Evolutionary conservation across 2,329 filamentous ascomycete genomes (phyloP).

Genomic region (Diplodia scrobiculata): DNA sequence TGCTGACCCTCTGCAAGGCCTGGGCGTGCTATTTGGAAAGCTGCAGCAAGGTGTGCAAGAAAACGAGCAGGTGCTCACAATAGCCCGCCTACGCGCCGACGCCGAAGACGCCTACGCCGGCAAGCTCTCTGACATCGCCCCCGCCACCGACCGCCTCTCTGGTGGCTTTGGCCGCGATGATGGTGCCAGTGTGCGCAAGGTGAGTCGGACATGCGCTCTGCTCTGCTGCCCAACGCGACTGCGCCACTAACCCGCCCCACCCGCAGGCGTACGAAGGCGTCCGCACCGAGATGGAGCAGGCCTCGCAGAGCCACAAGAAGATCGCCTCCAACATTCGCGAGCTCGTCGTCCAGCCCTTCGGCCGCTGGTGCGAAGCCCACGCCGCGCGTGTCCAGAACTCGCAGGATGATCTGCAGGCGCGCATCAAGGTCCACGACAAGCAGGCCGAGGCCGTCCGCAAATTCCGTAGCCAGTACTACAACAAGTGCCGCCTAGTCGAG

Average conservation of each 20-base stretch:
- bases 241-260: slow-evolving; percentile 34
- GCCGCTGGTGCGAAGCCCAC: slow-evolving; percentile 94
- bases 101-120: slow-evolving; percentile 88
- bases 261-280: slow-evolving; percentile 88
- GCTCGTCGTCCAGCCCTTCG: slow-evolving; percentile 90
- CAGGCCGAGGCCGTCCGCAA: slow-evolving; percentile 91
- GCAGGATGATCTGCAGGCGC: slow-evolving; percentile 86
- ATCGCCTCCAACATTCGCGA: slow-evolving; percentile 96
- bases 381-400: slow-evolving; percentile 87
- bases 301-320: slow-evolving; percentile 85
- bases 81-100: slow-evolving; percentile 92
- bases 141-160: slow-evolving; percentile 75
- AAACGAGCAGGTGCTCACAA: slow-evolving; percentile 88
- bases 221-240: neutral
- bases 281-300: slow-evolving; percentile 87
- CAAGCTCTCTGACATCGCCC: slow-evolving; percentile 77
- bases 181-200: slow-evolving; percentile 93
- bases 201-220: slow-evolving; percentile 46
- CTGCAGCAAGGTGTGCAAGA: slow-evolving; percentile 94
- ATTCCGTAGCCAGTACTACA: slow-evolving; percentile 94
- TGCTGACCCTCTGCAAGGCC: slow-evolving; percentile 53
- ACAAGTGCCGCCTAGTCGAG: slow-evolving; percentile 94
- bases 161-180: slow-evolving; percentile 90
- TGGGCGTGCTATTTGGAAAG: slow-evolving; percentile 93
- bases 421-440: slow-evolving; percentile 89